A percentile compares a stretch with the other conserved stretches of the same genome.
Conservation (phyloP, 495 filamentous ascomycete species). For the Penicillium alfredii region DNA sequence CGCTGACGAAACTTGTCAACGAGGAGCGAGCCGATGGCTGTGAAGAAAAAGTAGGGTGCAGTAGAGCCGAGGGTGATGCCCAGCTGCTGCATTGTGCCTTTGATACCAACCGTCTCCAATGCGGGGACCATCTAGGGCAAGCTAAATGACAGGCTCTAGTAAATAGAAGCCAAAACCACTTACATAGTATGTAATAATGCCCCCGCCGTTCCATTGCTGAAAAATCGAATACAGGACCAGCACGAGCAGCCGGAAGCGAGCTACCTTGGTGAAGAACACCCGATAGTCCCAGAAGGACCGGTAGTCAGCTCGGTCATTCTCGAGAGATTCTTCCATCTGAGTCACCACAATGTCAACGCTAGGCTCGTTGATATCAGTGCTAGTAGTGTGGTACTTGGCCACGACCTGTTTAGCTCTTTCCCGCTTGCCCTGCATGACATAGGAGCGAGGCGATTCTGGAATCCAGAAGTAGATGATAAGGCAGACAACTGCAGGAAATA, state of each 20-base stretch:
- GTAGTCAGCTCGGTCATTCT: slow-evolving; percentile 22
- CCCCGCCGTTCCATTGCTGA: slow-evolving; percentile 42
- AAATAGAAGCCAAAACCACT: slow-evolving; percentile 1
- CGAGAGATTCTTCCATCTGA: slow-evolving; percentile 39
- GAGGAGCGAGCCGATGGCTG: slow-evolving; percentile 29
- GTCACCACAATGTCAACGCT: slow-evolving; percentile 33
- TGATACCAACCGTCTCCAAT: slow-evolving; percentile 30
- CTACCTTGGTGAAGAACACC: slow-evolving; percentile 32
- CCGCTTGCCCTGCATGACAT: slow-evolving; percentile 32
- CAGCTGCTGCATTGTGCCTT: slow-evolving; percentile 23
- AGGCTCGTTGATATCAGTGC: slow-evolving; percentile 30
- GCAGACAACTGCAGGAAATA: slow-evolving; percentile 37
- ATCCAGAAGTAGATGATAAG: slow-evolving; percentile 31
- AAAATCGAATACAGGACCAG: slow-evolving; percentile 37
- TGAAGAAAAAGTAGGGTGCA: slow-evolving; percentile 37
- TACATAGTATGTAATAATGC: slow-evolving; percentile 39
- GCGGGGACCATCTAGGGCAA: slow-evolving; percentile 38
- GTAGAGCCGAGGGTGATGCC: slow-evolving; percentile 37
- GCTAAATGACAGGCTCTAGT: too few species aligned
- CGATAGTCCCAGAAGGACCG: slow-evolving; percentile 33
- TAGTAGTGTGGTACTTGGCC: slow-evolving; percentile 35
- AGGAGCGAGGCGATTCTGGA: slow-evolving; percentile 39
- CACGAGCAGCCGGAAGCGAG: slow-evolving; percentile 32
- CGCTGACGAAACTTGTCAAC: slow-evolving; percentile 34
- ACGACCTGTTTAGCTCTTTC: slow-evolving; percentile 31